These are phyloP conservation scores for Cichorium intybus DNA, from an alignment of 140 eudicot genomes.

Conservation along the genomic window DNA sequence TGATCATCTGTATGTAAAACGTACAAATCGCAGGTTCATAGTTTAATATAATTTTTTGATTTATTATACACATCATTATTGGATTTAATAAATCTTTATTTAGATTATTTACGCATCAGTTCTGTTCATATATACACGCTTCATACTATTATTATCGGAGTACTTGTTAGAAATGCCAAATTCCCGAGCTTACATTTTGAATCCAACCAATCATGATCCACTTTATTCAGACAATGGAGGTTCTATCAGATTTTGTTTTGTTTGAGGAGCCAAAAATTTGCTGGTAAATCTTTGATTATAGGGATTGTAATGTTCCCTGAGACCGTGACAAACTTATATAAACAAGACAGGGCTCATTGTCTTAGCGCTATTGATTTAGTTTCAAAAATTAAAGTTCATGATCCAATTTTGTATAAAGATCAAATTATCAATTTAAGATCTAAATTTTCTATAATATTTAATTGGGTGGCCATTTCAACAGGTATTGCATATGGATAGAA, in stretches of 20 bases:
- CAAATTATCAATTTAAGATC: neutral
- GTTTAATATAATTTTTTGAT: neutral
- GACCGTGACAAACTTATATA: neutral
- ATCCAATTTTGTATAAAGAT: neutral
- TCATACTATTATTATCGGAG: neutral
- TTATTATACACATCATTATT: neutral
- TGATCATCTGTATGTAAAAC: neutral
- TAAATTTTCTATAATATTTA: neutral
- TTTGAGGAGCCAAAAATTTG: neutral
- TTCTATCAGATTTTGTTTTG: neutral
- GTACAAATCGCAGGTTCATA: neutral
- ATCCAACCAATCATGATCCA: neutral
- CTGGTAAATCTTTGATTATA: neutral
- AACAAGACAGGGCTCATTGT: constrained; percentile 7
- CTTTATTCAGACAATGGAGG: neutral
- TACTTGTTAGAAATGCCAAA: constrained; percentile 1
- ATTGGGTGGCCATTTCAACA: constrained; percentile 26
- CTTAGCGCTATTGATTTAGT: neutral
- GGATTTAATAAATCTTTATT: too few relatives aligned
- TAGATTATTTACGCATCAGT: neutral
- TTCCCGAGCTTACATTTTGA: neutral
- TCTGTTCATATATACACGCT: constrained; percentile 10
- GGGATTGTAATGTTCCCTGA: neutral
- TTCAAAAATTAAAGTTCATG: neutral
- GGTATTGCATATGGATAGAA: constrained; percentile 92